phyloP scores from a whole-genome alignment of 768 basidiomycete species.

The Fistulinella prunicolor region DNA sequence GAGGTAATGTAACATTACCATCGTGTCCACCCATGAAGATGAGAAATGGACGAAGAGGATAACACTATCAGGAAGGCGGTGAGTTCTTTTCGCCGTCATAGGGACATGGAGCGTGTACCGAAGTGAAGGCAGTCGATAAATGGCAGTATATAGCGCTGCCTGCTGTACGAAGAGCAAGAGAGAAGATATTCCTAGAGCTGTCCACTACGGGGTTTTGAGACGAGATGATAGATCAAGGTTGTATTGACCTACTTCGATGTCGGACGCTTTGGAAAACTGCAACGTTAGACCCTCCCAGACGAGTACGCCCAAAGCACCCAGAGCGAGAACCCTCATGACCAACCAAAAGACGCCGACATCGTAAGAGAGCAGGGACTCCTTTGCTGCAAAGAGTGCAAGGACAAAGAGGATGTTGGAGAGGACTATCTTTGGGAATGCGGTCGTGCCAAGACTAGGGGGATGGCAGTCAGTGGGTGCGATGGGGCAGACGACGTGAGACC shows the following conservation, averaged over 20 bases:
- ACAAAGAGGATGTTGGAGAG: conserved; percentile 64
- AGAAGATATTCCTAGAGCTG: conserved; percentile 65
- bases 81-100: not conserved
- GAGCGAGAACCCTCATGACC: conserved; percentile 66
- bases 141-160: conserved; percentile 61
- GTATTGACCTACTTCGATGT: conserved; percentile 54
- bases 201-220: conserved; percentile 50
- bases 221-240: conserved; percentile 2
- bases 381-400: conserved; percentile 57
- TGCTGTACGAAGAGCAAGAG: conserved; percentile 67
- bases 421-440: conserved; percentile 52
- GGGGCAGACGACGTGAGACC: conserved; percentile 22
- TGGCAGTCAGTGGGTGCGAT: conserved; percentile 2
- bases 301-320: conserved; percentile 63
- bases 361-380: conserved; percentile 62
- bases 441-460: conserved; percentile 46
- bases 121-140: conserved; percentile 63
- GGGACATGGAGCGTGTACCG: conserved; percentile 45
- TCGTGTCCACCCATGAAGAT: conserved; percentile 57
- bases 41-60: conserved; percentile 70
- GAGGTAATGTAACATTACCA: conserved; percentile 47
- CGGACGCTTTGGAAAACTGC: conserved; percentile 49
- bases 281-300: conserved; percentile 58
- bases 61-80: conserved; percentile 44
- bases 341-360: conserved; percentile 78